Conservation (phyloP, 2,329 filamentous ascomycete genomes). For the Trichoderma harzianum region DNA sequence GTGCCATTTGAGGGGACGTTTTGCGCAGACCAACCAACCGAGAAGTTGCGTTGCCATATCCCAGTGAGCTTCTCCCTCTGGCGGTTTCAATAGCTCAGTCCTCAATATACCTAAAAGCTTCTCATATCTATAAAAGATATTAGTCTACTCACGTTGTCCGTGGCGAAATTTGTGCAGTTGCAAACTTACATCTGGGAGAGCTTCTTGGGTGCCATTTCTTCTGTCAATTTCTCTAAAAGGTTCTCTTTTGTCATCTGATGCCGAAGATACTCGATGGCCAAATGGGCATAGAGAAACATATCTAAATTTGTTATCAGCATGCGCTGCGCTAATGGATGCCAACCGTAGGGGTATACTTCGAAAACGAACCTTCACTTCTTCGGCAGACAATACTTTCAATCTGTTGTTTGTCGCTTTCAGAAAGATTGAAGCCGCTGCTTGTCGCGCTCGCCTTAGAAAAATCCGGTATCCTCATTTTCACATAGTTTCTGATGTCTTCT, state of each 20-base stretch:
- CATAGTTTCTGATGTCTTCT: neutral
- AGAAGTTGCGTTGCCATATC: neutral
- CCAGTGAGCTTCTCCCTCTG: neutral
- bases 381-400: neutral
- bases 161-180: fast-evolving
- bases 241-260: neutral
- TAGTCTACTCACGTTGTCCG: neutral
- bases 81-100: neutral
- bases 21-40: slow-evolving; percentile 2
- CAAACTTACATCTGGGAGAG: neutral
- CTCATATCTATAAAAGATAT: neutral
- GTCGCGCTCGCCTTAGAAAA: neutral
- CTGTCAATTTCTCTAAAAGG: neutral
- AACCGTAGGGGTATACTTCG: neutral
- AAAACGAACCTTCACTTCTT: neutral
- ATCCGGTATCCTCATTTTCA: neutral
- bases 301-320: neutral
- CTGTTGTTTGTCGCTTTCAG: neutral
- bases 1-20: neutral
- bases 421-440: neutral
- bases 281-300: slow-evolving; percentile 7
- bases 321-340: fast-evolving
- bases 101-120: neutral
- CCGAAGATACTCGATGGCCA: neutral
- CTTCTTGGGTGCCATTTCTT: neutral